Conservation (phyloP, 2,329 filamentous ascomycete genomes). For the Aspergillus terreus region DNA sequence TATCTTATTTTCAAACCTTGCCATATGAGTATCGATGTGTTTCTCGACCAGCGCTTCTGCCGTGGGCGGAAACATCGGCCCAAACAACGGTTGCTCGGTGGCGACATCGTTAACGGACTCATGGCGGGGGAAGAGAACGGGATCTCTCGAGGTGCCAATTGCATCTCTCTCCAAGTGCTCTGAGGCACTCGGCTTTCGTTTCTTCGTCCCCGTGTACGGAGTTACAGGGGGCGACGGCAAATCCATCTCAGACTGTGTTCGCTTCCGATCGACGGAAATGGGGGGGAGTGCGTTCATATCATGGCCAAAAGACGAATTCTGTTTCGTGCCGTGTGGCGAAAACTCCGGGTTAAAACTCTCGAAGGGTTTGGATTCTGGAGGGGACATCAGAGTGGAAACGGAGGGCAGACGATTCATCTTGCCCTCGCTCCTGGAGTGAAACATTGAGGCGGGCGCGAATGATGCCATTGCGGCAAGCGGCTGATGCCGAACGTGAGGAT, state of each 20-base stretch:
- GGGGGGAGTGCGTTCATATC: slow-evolving; percentile 36
- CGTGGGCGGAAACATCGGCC: slow-evolving; percentile 29
- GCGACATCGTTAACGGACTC: slow-evolving; percentile 29
- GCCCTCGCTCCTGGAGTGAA: slow-evolving; percentile 20
- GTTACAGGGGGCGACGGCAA: slow-evolving; percentile 46
- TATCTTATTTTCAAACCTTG: slow-evolving; percentile 37
- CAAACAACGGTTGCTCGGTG: slow-evolving; percentile 41
- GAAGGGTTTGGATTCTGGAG: slow-evolving; percentile 48
- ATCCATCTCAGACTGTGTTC: slow-evolving; percentile 41
- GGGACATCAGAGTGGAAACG: slow-evolving; percentile 45
- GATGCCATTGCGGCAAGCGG: slow-evolving; percentile 24
- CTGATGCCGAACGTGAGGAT: not conserved
- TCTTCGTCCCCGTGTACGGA: slow-evolving; percentile 41
- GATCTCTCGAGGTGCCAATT: slow-evolving; percentile 31
- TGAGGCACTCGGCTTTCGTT: slow-evolving; percentile 28
- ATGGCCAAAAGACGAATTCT: slow-evolving; percentile 24
- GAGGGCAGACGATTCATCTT: slow-evolving; percentile 42
- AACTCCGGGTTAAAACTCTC: slow-evolving; percentile 42
- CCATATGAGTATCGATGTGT: slow-evolving; percentile 42
- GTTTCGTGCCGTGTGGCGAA: slow-evolving; percentile 26
- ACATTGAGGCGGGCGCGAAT: slow-evolving; percentile 18
- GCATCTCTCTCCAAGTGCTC: slow-evolving; percentile 32
- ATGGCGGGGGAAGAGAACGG: slow-evolving; percentile 42
- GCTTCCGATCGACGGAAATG: slow-evolving; percentile 40
- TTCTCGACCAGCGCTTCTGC: slow-evolving; percentile 39